These are phyloP conservation scores for Entophlyctis luteolus DNA, from an alignment of 192 early-diverging fungal genomes.

Conservation along the genomic window DNA sequence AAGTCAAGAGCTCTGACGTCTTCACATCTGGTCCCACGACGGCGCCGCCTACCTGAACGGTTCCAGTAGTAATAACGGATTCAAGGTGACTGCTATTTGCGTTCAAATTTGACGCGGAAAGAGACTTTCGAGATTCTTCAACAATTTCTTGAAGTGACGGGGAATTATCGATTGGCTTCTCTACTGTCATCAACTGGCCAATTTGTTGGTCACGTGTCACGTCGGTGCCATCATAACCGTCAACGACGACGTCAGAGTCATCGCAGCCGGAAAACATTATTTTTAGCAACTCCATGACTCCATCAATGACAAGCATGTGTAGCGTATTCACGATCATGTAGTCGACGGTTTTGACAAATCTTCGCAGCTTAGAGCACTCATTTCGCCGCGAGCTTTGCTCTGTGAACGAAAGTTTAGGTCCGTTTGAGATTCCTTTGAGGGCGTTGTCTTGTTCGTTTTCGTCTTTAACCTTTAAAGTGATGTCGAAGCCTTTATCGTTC, in stretches of 20 bases:
- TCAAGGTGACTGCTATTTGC: too few relatives aligned
- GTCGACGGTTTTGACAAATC: constrained; percentile 59
- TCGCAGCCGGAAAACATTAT: constrained; percentile 43
- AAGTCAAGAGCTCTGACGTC: constrained; percentile 39
- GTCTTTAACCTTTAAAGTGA: constrained; percentile 21
- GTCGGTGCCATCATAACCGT: constrained; percentile 30
- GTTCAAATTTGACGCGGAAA: background rate
- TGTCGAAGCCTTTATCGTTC: constrained; percentile 48
- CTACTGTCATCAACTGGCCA: background rate
- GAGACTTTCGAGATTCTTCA: background rate
- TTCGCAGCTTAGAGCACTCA: constrained; percentile 50
- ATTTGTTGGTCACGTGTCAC: background rate
- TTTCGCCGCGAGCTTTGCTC: constrained; percentile 56
- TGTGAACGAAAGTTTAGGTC: constrained; percentile 46
- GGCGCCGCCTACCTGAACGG: constrained; percentile 51
- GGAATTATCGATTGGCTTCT: constrained; percentile 11
- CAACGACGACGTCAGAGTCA: constrained; percentile 52
- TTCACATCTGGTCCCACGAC: constrained; percentile 49
- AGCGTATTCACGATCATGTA: constrained; percentile 55
- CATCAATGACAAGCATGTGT: constrained; percentile 46
- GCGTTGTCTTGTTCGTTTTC: constrained; percentile 6
- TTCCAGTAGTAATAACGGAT: background rate
- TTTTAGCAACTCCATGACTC: constrained; percentile 40
- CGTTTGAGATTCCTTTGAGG: constrained; percentile 5
- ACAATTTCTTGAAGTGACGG: background rate